Percentiles rank a stretch among this genome's conserved stretches.
phyloP scores from a whole-genome alignment of 139 green algal species.

The Mesotaenium endlicherianum region DNA sequence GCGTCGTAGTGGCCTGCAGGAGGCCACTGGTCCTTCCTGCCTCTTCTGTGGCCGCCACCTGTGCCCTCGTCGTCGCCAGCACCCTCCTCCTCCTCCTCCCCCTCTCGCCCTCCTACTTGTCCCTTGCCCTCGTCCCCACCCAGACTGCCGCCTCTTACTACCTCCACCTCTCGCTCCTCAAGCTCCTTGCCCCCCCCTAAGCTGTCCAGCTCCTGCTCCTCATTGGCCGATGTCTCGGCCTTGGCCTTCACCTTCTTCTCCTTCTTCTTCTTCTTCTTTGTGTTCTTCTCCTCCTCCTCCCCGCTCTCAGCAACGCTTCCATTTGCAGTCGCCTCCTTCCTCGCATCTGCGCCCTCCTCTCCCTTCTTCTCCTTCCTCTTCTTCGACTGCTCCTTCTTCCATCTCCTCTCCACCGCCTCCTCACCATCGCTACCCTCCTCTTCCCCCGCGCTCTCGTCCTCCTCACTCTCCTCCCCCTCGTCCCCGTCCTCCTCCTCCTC shows the following conservation, averaged over 20 bases:
- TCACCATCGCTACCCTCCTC: neutral
- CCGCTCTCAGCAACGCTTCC: neutral
- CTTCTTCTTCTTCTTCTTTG: too few relatives aligned
- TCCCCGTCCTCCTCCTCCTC: neutral
- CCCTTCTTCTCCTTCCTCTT: too few relatives aligned
- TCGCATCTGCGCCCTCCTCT: neutral
- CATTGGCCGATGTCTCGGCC: neutral
- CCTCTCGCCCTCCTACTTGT: too few relatives aligned
- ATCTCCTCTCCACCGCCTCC: too few relatives aligned
- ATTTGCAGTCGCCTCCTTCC: too few relatives aligned
- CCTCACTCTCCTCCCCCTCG: neutral
- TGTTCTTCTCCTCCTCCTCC: too few relatives aligned
- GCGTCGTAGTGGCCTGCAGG: slow-evolving; percentile 72
- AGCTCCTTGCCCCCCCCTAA: too few relatives aligned
- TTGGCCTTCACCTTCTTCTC: neutral
- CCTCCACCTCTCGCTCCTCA: too few relatives aligned
- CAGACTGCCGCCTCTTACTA: too few relatives aligned
- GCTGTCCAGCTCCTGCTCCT: too few relatives aligned
- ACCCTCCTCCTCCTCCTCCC: slow-evolving; percentile 35
- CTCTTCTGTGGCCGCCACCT: neutral
- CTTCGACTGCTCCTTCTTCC: neutral
- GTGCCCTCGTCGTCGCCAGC: neutral
- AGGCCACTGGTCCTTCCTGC: slow-evolving; percentile 51
- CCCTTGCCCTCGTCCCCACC: too few relatives aligned
- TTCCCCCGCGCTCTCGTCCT: neutral